Evolutionary conservation across 495 filamentous ascomycete genomes (phyloP), one percentile per base, ranked within the genome.

Genomic region (Ascobolus immersus): DNA sequence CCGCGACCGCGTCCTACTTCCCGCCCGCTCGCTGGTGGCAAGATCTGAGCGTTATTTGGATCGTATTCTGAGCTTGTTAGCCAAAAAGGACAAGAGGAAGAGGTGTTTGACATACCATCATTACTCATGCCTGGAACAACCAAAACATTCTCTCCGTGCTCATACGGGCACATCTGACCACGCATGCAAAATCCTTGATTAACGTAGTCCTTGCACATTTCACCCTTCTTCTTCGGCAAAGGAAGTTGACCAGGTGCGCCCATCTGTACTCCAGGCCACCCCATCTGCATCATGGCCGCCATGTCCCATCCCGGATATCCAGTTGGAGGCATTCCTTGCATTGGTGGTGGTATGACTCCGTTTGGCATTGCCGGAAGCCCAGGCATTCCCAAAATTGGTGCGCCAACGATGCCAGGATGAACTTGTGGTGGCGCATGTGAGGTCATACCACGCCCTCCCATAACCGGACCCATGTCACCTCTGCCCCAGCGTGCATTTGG

Each of bases 151-250:
- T 53, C 51, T n/a, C 70, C 75, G 46, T 94, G 84, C 47, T 86
- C 71, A 42, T 75, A 93, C 4, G 62, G 71, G 50, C 84, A 94
- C 27, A 64, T 67, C 36, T 61, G 62, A 2, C 79, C 80, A 30
- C 72, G 53, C 21, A 74, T 66, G 44, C 84, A 94, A 41, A 72
- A 89, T 0, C 86, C 86, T 42, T 81, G 79, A 1, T 62, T 68
- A 40, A 93, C 82, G 48, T 80, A 94, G 49, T 91, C 80, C 27
- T 70, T 67, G 45, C 84, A 94, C 37, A 72, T 61, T 47, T 69
- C 53, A 6, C 55, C 58, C 35, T 54, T 55, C 35, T 58, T 59
- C 22, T 48, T 45, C 0, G 42, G 42, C 4, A 45, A 17, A 4
- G 39, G n/a, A n/a, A n/a, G n/a, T n/a, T n/a, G n/a, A n/a, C n/a